Conservation (phyloP, 2,329 filamentous ascomycete species). For the Xenosphaeropsis pyriputrescens region DNA sequence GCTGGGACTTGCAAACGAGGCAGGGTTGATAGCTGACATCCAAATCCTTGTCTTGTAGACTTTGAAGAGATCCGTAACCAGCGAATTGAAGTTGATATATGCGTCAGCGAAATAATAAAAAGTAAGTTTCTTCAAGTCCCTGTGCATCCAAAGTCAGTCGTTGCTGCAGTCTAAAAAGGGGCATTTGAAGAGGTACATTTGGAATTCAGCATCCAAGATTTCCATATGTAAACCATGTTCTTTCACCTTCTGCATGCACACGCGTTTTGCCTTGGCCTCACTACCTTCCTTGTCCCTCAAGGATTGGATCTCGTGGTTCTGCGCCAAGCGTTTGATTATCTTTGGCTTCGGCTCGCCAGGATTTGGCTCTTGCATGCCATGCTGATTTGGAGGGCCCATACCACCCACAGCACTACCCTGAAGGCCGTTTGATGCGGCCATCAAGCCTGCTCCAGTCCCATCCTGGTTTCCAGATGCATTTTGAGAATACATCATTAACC, state of each 20-base stretch:
- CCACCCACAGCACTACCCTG: conserved; percentile 61
- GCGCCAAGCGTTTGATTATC: conserved; percentile 89
- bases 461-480: conserved; percentile 51
- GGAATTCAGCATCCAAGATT: conserved; percentile 95
- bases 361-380: conserved; percentile 57
- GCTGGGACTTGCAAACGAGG: conserved; percentile 74
- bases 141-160: conserved; percentile 22
- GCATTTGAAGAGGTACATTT: conserved; percentile 58
- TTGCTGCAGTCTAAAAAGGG: conserved; percentile 1
- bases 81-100: conserved; percentile 97
- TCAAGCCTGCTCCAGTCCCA: conserved; percentile 42
- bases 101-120: conserved; percentile 98
- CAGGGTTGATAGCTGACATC: conserved; percentile 99
- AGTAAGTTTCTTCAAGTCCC: conserved; percentile 97
- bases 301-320: conserved; percentile 77
- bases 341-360: conserved; percentile 79
- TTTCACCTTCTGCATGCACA: conserved; percentile 91
- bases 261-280: conserved; percentile 91
- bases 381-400: conserved; percentile 61
- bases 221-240: conserved; percentile 96
- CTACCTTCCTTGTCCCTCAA: conserved; percentile 93
- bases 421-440: conserved; percentile 47
- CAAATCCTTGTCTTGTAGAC: conserved; percentile 99
- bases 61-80: conserved; percentile 96
- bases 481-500: conserved; percentile 97